Evolutionary conservation across 192 early-diverging fungal genomes (phyloP).

Genomic region (Coemansia umbellata): DNA sequence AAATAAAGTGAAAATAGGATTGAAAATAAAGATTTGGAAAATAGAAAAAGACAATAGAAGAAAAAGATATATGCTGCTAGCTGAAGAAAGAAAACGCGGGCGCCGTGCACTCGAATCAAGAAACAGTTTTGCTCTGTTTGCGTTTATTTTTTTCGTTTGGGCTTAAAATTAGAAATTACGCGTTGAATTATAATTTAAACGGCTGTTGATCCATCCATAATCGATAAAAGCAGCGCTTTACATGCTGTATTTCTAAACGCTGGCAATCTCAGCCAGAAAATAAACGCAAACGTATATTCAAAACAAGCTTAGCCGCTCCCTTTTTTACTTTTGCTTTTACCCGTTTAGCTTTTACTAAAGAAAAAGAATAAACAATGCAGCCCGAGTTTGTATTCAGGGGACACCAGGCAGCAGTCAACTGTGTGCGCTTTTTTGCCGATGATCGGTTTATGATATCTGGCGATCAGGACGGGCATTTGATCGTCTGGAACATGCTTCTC

Average conservation of each 20-base stretch:
- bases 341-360: background rate
- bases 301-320: too few species aligned
- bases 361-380: conserved; percentile 19
- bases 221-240: too few species aligned
- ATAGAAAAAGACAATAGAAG: background rate
- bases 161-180: too few species aligned
- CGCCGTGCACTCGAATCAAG: too few species aligned
- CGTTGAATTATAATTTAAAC: background rate
- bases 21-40: background rate
- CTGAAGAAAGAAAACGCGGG: background rate
- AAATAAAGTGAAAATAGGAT: background rate
- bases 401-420: conserved; percentile 46
- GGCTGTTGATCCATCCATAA: conserved; percentile 3
- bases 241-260: too few species aligned
- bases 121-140: too few species aligned
- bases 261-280: too few species aligned
- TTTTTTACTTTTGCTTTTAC: too few species aligned
- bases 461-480: conserved; percentile 41
- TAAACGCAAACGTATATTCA: too few species aligned
- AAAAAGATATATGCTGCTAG: background rate
- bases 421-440: conserved; percentile 40
- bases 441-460: conserved; percentile 37
- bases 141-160: too few species aligned
- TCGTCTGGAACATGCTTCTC: conserved; percentile 50
- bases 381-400: conserved; percentile 48